Evolutionary conservation across 257 asterid species (phyloP), one percentile per base, ranked within the genome.

Genomic region (Nicotiana knightiana): DNA sequence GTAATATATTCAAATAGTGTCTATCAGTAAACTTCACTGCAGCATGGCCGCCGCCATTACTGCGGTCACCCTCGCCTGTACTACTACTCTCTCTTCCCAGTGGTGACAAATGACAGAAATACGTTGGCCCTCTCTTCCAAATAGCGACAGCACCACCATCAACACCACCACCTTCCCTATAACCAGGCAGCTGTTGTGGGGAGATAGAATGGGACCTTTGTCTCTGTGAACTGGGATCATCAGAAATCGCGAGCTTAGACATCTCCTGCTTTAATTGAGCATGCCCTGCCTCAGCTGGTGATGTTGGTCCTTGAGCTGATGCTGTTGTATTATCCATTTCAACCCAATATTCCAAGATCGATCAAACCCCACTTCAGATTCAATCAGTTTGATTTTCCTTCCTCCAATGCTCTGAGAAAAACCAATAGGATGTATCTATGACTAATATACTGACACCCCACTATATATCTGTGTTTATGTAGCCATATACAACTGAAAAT

Each of bases 121-220:
- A 87, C 9, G 87, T 77, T 0, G 97, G 92, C 18, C 98, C 92
- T 70, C 80, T 91, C 82, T 85, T 94, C 99, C 95, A 90, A 39
- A 85, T 84, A 0, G 87, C 87, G 64, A 64, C 53, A 1, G 81
- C 35, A 59, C 86, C 83, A 16, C 81, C 92, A 55, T 89, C 98
- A 63, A 85, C 80, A 9, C 84, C 86, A 67, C 85, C 63, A 51
- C 80, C 80, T 51, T 46, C 46, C 12, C 80, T 59, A 51, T 16
- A 8, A 78, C 93, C 85, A 30, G 91, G 91, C 46, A 79, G 84
- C 81, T 97, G 86, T 76, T 90, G 93, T 2, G 97, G 99, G 8
- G 99, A 92, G 66, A 92, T 89, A 26, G 99, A 92, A 73, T 91
- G 98, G 18, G 97, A 87, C 94, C 95, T 88, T 83, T 89, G 97